Percentiles rank a stretch among this genome's conserved stretches.
Conservation (phyloP, 2,329 filamentous ascomycete species). For the Phaeosphaeria sp. region DNA sequence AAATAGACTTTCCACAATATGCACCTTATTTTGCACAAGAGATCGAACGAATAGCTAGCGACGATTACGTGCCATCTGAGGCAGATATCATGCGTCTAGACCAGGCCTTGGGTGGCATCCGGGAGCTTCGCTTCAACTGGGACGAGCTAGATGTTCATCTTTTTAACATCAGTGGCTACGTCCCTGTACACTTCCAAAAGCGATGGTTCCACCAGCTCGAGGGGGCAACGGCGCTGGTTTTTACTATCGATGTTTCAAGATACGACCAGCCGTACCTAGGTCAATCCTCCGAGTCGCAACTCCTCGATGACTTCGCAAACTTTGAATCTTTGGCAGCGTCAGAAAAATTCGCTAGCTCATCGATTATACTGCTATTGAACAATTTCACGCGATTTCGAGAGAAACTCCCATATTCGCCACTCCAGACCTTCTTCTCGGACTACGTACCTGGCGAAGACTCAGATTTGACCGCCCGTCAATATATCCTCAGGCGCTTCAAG, state of each 20-base stretch:
- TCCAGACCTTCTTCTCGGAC: conserved; percentile 40
- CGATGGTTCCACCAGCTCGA: conserved; percentile 48
- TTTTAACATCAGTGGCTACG: conserved; percentile 43
- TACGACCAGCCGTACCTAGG: conserved; percentile 42
- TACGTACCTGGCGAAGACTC: conserved; percentile 28
- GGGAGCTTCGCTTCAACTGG: conserved; percentile 45
- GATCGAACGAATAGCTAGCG: conserved; percentile 29
- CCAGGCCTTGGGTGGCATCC: conserved; percentile 36
- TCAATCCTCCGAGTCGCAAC: conserved; percentile 33
- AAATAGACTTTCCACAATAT: conserved; percentile 47
- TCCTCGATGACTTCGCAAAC: conserved; percentile 38
- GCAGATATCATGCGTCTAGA: conserved; percentile 45
- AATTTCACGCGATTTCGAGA: conserved; percentile 44
- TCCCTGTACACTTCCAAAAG: conserved; percentile 40
- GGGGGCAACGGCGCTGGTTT: conserved; percentile 39
- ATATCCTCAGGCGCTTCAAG: conserved; percentile 41
- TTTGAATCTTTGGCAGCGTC: conserved; percentile 42
- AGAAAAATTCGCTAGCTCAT: conserved; percentile 33
- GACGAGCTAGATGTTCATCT: conserved; percentile 44
- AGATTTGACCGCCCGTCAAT: conserved; percentile 38
- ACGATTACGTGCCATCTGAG: conserved; percentile 40
- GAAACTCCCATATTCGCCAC: conserved; percentile 38
- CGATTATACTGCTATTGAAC: conserved; percentile 43
- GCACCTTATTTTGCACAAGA: conserved; percentile 42
- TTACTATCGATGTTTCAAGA: conserved; percentile 39